phyloP scores from a whole-genome alignment of 2,329 filamentous ascomycete genomes.

The Seiridium unicorne region DNA sequence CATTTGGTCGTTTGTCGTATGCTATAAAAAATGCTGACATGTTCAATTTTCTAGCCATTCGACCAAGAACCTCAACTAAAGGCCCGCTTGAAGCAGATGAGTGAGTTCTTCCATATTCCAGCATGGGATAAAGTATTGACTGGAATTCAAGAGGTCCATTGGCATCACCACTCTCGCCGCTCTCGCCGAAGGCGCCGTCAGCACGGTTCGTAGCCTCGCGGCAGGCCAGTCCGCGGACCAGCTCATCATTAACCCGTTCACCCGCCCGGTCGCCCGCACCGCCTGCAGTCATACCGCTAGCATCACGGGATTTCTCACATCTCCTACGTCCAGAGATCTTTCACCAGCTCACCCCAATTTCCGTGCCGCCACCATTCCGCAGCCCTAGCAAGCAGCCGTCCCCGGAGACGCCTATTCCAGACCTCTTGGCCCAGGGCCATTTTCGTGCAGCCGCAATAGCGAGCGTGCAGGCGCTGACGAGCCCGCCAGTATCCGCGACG shows the following conservation, averaged over 20 bases:
- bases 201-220: constrained; percentile 22
- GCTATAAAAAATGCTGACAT: constrained; percentile 20
- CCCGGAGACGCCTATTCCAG: constrained; percentile 62
- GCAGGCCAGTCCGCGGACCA: constrained; percentile 20
- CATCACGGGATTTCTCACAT: constrained; percentile 74
- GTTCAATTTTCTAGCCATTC: constrained; percentile 42
- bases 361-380: constrained; percentile 65
- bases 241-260: constrained; percentile 18
- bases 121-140: constrained; percentile 9
- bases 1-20: too few relatives aligned
- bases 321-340: constrained; percentile 80
- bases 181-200: constrained; percentile 25
- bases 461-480: constrained; percentile 60
- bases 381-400: constrained; percentile 63
- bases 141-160: constrained; percentile 18
- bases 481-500: constrained; percentile 33
- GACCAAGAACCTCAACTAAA: constrained; percentile 69
- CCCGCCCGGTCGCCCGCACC: constrained; percentile 14
- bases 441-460: constrained; percentile 77
- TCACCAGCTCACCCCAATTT: constrained; percentile 70
- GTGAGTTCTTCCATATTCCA: constrained; percentile 45
- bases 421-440: constrained; percentile 69
- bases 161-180: constrained; percentile 18
- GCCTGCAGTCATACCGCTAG: constrained; percentile 25
- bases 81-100: constrained; percentile 76